phyloP scores from a whole-genome alignment of 345 rosid genomes.

The Gossypium thurberi region DNA sequence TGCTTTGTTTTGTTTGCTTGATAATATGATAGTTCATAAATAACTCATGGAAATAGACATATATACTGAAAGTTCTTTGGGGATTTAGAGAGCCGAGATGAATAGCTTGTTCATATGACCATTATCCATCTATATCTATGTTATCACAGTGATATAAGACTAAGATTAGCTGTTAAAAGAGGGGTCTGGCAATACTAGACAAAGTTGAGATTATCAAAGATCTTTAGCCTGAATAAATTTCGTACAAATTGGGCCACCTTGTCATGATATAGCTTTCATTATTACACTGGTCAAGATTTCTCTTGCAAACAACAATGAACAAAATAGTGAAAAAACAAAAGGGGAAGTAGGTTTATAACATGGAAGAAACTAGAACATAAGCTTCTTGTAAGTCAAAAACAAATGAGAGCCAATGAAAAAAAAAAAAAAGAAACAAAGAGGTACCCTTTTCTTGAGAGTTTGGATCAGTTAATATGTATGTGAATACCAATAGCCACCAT shows the following conservation, averaged over 20 bases:
- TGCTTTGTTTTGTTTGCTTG: background rate
- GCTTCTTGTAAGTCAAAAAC: background rate
- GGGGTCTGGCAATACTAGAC: background rate
- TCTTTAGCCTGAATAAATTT: background rate
- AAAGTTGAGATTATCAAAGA: background rate
- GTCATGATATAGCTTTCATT: conserved; percentile 3
- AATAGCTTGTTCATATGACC: background rate
- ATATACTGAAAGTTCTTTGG: background rate
- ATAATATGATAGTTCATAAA: no score
- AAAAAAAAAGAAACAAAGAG: background rate
- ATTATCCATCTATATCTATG: background rate
- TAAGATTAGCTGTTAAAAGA: background rate
- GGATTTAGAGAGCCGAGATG: background rate
- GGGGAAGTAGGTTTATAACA: background rate
- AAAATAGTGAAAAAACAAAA: background rate
- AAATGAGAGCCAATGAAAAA: background rate
- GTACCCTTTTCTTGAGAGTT: background rate
- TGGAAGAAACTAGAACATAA: background rate
- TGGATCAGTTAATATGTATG: conserved; percentile 35
- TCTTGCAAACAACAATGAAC: conserved; percentile 3
- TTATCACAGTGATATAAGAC: background rate
- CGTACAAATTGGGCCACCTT: background rate
- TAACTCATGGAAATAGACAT: background rate
- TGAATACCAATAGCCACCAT: conserved; percentile 68
- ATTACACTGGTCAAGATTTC: background rate